Percentiles rank a stretch among this genome's conserved stretches.
These are phyloP conservation scores for Hirsutella thompsonii DNA, from an alignment of 2,329 filamentous ascomycete species.

Conservation along the genomic window DNA sequence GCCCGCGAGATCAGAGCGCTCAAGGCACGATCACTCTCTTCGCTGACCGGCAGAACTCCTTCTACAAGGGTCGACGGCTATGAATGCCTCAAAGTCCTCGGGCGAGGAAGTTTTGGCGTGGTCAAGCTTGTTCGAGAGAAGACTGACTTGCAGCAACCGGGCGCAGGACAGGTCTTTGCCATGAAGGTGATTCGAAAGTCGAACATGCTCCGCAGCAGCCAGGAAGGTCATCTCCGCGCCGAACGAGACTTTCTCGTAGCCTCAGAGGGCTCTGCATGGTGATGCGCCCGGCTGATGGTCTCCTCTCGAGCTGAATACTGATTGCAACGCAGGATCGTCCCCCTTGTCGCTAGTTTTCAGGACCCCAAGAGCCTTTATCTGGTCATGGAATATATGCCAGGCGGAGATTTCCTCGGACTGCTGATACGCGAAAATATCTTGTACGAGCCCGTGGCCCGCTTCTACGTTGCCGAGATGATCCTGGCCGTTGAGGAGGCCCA, in stretches of 20 bases:
- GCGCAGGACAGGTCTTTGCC: conserved; percentile 55
- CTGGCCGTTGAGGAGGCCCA: conserved; percentile 89
- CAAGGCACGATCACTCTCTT: conserved; percentile 25
- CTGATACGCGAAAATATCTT: conserved; percentile 77
- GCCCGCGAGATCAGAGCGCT: conserved; percentile 58
- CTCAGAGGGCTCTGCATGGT: conserved; percentile 77
- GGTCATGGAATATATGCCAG: conserved; percentile 97
- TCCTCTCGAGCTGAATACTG: not conserved
- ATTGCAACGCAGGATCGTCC: conserved; percentile 53
- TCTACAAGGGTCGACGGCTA: conserved; percentile 33
- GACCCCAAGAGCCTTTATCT: conserved; percentile 76
- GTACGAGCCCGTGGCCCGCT: conserved; percentile 64
- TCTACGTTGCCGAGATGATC: conserved; percentile 93
- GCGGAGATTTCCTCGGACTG: conserved; percentile 82
- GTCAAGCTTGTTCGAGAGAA: conserved; percentile 74
- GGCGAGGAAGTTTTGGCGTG: conserved; percentile 90
- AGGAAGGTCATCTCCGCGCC: conserved; percentile 84
- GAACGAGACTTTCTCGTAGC: conserved; percentile 87
- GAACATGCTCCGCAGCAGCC: conserved; percentile 78
- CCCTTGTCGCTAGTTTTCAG: conserved; percentile 79
- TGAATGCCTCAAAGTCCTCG: conserved; percentile 68
- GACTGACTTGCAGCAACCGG: conserved; percentile 13
- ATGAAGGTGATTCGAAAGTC: conserved; percentile 98
- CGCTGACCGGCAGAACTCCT: conserved; percentile 3
- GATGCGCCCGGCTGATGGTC: conserved; percentile 9